phyloP scores from a whole-genome alignment of 2,329 filamentous ascomycete genomes.

The Ceratocystis albifundus region DNA sequence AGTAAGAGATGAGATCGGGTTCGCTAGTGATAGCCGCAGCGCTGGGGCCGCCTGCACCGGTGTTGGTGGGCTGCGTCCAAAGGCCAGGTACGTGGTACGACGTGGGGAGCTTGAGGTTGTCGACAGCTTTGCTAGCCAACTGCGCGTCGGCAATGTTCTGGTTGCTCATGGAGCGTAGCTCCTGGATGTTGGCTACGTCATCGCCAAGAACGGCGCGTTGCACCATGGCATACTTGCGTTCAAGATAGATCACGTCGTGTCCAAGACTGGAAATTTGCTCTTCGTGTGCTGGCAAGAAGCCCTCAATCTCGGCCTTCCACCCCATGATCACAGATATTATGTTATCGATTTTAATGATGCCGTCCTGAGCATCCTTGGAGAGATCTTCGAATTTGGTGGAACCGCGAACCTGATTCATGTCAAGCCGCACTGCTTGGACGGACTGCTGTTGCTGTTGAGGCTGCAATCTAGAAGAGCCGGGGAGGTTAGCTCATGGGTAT shows the following conservation, averaged over 20 bases:
- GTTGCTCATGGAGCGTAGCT: conserved; percentile 47
- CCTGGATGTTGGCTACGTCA: conserved; percentile 53
- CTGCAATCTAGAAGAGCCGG: conserved; percentile 10
- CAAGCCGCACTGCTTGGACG: conserved; percentile 64
- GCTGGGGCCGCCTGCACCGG: conserved; percentile 26
- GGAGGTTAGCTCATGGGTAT: neutral
- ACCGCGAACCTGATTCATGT: conserved; percentile 64
- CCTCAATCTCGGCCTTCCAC: conserved; percentile 64
- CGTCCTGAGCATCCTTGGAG: conserved; percentile 64
- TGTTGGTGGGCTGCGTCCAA: conserved; percentile 29
- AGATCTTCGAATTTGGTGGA: conserved; percentile 90
- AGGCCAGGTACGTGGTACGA: conserved; percentile 42
- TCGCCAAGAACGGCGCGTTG: conserved; percentile 35
- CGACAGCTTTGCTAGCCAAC: conserved; percentile 59
- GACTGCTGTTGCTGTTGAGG: conserved; percentile 38
- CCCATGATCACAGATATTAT: conserved; percentile 70
- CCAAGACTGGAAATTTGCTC: conserved; percentile 38
- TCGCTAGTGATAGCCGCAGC: conserved; percentile 32
- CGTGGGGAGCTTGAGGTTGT: conserved; percentile 59
- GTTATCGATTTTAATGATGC: conserved; percentile 67
- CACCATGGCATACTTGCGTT: conserved; percentile 38
- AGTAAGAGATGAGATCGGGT: conserved; percentile 37
- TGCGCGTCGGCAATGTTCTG: conserved; percentile 59
- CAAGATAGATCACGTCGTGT: conserved; percentile 39
- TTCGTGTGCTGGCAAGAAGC: conserved; percentile 49